phyloP scores from a whole-genome alignment of 192 early-diverging fungal species.

The Obelidium mucronatum region DNA sequence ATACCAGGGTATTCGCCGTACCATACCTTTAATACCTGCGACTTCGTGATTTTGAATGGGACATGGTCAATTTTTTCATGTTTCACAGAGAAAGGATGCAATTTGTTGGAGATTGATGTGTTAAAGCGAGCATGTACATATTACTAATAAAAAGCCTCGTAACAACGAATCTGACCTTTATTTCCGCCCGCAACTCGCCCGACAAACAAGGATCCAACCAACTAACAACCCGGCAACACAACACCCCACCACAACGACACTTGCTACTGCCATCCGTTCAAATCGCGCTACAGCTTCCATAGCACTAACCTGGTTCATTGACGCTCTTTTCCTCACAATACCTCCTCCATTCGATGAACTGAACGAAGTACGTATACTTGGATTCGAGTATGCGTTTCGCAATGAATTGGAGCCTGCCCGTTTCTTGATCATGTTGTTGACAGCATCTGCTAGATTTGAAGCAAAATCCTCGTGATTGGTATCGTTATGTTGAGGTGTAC shows the following conservation, averaged over 20 bases:
- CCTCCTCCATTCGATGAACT: too few relatives aligned
- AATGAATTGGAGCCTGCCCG: neutral
- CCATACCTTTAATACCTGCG: neutral
- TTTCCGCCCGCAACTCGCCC: neutral
- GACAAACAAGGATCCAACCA: slow-evolving; percentile 5
- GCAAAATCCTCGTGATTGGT: too few relatives aligned
- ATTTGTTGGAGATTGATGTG: neutral
- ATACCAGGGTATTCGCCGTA: neutral
- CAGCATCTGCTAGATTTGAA: too few relatives aligned
- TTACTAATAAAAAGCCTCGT: too few relatives aligned
- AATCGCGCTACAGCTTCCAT: neutral
- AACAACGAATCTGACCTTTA: too few relatives aligned
- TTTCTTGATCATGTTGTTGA: too few relatives aligned
- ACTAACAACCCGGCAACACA: neutral
- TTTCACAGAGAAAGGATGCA: neutral
- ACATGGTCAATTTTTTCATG: neutral
- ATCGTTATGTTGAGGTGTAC: neutral
- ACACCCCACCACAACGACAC: neutral
- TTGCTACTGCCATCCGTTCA: neutral
- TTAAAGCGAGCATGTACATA: neutral
- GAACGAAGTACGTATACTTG: neutral
- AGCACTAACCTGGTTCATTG: neutral
- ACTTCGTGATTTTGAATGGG: neutral
- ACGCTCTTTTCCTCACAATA: neutral
- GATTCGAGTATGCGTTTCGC: neutral